Evolutionary conservation across 129 eudicot genomes (phyloP), one percentile per base, ranked within the genome.

Genomic region (Flaveria bidentis): DNA sequence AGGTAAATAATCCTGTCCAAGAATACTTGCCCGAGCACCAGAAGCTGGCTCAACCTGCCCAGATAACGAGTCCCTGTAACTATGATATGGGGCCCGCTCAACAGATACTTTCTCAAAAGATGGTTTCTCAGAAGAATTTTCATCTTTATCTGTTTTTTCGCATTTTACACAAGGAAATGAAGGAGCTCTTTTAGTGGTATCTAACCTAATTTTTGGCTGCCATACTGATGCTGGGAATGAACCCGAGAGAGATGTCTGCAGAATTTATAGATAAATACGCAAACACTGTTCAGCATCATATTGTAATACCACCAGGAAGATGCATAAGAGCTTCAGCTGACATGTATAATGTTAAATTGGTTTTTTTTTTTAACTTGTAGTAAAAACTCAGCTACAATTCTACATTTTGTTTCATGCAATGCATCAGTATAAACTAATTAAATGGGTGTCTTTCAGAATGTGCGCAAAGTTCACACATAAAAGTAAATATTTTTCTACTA

Each of bases 11-110:
- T 95, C 97, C 72, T 87, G 82, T n/a, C 96, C 91, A 15, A 96
- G 95, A 76, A 91, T 91, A 82, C 89, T 86, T 78, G 96, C 94
- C 66, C 96, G 97, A 41, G 96, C 99, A 74, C 99, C 99, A 69
- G 99, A 89, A 46, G 99, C 97, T 2, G 99, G 99, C 83, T 91
- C 94, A 47, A 91, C 67, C 86, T 88, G 87, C 16, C 99, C 99
- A 3, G 99, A 91, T 18, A 90, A 76, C 3, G 97, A 91, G 92
- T 95, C 99, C 89, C 88, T 73, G 65, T 95, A 95, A 87, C 91
- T 86, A 67, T 87, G 80, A 66, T 95, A 95, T 7, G 97, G 99
- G 44, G 81, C 65, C 36, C 91, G 91, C 86, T 95, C 99, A 58
- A 92, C 95, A 13, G 88, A 71, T 42, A 95, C 84, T 33, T 91